Percentiles rank a stretch among this genome's conserved stretches.
Evolutionary conservation across 2,329 filamentous ascomycete species (phyloP).

Genomic region (Aureobasidium sp.): DNA sequence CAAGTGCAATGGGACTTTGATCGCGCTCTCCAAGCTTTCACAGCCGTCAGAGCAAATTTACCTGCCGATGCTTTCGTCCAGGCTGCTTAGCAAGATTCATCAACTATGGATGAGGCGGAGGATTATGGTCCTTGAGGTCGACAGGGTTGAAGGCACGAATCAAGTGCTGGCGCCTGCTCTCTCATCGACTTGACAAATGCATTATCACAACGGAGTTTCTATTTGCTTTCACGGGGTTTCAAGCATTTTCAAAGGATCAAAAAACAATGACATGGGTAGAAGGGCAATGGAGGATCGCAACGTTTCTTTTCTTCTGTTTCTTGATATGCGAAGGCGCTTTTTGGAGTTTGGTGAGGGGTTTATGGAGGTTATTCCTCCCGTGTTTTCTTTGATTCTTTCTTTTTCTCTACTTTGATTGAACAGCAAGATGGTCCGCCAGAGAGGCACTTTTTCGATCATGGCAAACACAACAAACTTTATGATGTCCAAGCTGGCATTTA

Average conservation of each 20-base stretch:
- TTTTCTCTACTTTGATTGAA: not conserved
- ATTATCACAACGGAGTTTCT: not conserved
- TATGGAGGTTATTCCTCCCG: not conserved
- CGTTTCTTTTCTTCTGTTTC: not conserved
- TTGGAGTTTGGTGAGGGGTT: not conserved
- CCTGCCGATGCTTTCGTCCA: conserved; percentile 36
- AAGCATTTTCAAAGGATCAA: conserved; percentile 9
- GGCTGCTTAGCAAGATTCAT: conserved; percentile 5
- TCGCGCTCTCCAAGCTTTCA: conserved; percentile 66
- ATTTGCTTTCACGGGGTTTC: not conserved
- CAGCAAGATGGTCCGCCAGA: not conserved
- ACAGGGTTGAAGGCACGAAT: not conserved
- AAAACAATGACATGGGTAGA: not conserved
- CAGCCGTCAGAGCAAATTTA: conserved; percentile 57
- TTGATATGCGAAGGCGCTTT: conserved; percentile 5
- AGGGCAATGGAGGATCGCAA: not conserved
- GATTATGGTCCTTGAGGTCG: not conserved
- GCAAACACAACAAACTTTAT: not conserved
- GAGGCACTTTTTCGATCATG: not conserved
- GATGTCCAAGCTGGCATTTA: not conserved
- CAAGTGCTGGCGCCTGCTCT: not conserved
- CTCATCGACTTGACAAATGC: not conserved
- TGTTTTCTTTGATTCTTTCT: not conserved
- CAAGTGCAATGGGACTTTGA: conserved; percentile 76
- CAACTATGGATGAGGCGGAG: not conserved